phyloP scores from a whole-genome alignment of 495 filamentous ascomycete species.

The Neurospora sp. region DNA sequence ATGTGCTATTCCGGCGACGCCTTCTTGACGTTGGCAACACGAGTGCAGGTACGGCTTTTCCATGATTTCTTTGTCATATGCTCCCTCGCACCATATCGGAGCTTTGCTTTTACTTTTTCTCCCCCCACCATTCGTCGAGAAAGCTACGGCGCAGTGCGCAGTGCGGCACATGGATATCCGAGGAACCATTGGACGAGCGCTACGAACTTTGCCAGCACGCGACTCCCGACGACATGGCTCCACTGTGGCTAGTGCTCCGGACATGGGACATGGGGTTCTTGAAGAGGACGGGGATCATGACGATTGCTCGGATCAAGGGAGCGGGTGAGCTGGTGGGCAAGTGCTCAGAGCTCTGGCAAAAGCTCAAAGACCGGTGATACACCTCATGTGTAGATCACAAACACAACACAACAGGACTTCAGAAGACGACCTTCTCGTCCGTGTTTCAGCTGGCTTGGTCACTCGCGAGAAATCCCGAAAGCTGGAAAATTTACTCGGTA shows the following conservation, averaged over 20 bases:
- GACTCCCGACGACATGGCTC: background rate
- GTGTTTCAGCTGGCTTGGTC: background rate
- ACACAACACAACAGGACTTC: background rate
- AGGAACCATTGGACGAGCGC: background rate
- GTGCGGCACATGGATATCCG: background rate
- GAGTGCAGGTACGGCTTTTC: conserved; percentile 61
- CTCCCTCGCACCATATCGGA: background rate
- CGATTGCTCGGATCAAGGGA: background rate
- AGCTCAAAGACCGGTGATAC: background rate
- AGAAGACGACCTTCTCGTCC: background rate
- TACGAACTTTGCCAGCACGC: background rate
- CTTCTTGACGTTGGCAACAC: conserved; percentile 83
- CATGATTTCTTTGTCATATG: conserved; percentile 3
- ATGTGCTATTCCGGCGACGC: conserved; percentile 97
- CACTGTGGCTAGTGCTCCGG: background rate
- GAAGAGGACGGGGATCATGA: background rate
- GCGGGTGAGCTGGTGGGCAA: background rate
- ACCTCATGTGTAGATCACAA: background rate
- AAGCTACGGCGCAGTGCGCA: background rate
- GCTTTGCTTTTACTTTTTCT: background rate
- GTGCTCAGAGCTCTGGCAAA: background rate
- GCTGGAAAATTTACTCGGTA: background rate
- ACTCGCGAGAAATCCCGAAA: background rate
- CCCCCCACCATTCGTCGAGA: background rate
- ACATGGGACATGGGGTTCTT: background rate